A percentile compares a stretch with the other conserved stretches of the same genome.
These are phyloP conservation scores for Solanum hybrid DNA, from an alignment of 305 asterid species.

Conservation along the genomic window DNA sequence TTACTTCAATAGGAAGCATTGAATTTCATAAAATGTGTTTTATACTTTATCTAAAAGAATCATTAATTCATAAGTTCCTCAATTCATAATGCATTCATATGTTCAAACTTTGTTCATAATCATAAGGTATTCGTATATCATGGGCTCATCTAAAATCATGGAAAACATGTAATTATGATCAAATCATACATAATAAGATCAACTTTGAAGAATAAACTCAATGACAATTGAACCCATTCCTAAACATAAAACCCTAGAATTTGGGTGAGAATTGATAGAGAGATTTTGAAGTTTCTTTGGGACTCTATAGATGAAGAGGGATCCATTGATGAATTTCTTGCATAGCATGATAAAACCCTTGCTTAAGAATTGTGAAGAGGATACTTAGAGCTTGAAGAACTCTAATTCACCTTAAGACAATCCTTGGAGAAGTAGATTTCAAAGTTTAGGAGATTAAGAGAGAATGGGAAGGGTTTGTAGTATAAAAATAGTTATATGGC, in stretches of 20 bases:
- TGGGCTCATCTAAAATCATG: not conserved
- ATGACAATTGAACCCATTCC: not conserved
- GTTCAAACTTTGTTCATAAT: not conserved
- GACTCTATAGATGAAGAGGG: not conserved
- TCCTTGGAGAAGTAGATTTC: not conserved
- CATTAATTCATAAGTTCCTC: not conserved
- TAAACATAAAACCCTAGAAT: not conserved
- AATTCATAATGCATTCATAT: not conserved
- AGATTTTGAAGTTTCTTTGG: not conserved
- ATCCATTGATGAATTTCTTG: not conserved
- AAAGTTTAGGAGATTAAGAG: not conserved
- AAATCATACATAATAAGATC: not conserved
- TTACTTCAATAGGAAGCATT: not conserved
- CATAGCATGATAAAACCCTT: not conserved
- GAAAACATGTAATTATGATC: not conserved
- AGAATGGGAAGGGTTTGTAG: not conserved
- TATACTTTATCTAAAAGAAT: not conserved
- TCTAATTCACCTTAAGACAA: not conserved
- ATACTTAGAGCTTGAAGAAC: not conserved
- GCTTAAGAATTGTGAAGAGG: not conserved
- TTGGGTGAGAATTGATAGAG: not conserved
- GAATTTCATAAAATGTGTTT: not conserved
- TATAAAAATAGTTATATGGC: not conserved
- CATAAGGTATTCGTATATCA: not conserved
- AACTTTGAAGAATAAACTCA: not conserved